Percentiles rank a stretch among this genome's conserved stretches.
Evolutionary conservation across 2,329 filamentous ascomycete genomes (phyloP).

Genomic region (Corniculantispora saksenae): DNA sequence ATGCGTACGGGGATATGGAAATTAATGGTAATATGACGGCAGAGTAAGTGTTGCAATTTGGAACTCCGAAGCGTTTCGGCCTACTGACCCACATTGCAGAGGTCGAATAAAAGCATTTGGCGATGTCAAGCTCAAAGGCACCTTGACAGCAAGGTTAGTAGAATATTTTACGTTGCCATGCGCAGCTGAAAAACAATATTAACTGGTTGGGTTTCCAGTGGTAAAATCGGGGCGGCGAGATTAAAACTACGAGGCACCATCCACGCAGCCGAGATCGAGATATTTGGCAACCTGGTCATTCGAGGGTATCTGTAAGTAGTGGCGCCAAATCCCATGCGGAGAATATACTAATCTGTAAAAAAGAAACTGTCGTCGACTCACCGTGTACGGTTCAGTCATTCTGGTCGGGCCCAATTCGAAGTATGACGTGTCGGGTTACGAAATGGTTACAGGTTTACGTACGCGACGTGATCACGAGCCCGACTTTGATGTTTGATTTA

Average conservation of each 20-base stretch:
- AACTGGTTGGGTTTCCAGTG: slow-evolving; percentile 30
- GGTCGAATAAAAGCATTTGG: slow-evolving; percentile 49
- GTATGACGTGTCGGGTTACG: slow-evolving; percentile 44
- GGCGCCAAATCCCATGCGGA: neutral
- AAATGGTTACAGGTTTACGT: slow-evolving; percentile 46
- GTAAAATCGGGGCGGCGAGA: slow-evolving; percentile 49
- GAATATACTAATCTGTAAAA: neutral
- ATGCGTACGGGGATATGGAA: slow-evolving; percentile 47
- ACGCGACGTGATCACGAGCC: slow-evolving; percentile 43
- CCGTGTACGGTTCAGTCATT: slow-evolving; percentile 48
- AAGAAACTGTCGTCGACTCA: slow-evolving; percentile 44
- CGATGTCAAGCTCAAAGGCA: slow-evolving; percentile 45
- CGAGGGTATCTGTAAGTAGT: slow-evolving; percentile 45
- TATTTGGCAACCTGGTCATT: slow-evolving; percentile 49
- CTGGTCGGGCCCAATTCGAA: slow-evolving; percentile 46
- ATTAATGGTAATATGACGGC: slow-evolving; percentile 45
- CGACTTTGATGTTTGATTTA: slow-evolving; percentile 39
- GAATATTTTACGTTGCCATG: neutral
- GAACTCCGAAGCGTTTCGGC: neutral
- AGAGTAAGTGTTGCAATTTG: slow-evolving; percentile 33
- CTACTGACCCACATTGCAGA: slow-evolving; percentile 28
- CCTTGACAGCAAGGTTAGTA: slow-evolving; percentile 39
- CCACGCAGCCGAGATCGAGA: slow-evolving; percentile 45
- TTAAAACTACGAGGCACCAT: slow-evolving; percentile 45
- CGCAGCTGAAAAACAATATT: neutral